These are phyloP conservation scores for Phytopythium boreale DNA, from an alignment of 352 stramenopile species.

Conservation along the genomic window DNA sequence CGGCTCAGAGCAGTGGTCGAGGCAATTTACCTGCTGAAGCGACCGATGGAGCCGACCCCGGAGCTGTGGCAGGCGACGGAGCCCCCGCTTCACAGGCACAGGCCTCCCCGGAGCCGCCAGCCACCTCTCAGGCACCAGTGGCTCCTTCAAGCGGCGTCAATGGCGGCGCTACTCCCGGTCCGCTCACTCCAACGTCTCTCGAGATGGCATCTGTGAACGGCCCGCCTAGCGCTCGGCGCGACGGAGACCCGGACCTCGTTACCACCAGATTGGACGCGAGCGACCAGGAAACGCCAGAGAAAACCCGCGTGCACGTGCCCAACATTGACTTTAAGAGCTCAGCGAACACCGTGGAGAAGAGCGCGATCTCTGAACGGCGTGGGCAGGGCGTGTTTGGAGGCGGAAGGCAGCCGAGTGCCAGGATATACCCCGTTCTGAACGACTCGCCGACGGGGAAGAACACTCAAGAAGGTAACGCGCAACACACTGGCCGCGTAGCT, in stretches of 20 bases:
- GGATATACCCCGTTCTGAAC: conserved; percentile 8
- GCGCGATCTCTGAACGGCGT: not conserved
- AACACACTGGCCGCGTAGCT: not conserved
- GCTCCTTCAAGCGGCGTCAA: not conserved
- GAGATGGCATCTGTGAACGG: not conserved
- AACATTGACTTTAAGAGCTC: conserved; percentile 2
- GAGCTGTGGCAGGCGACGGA: too few relatives aligned
- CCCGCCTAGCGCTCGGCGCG: not conserved
- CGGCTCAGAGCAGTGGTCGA: not conserved
- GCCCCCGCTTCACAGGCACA: not conserved
- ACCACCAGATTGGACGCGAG: conserved; percentile 2
- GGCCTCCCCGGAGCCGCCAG: not conserved
- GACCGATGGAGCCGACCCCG: not conserved
- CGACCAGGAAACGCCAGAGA: not conserved
- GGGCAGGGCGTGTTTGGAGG: not conserved
- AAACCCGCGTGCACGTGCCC: not conserved
- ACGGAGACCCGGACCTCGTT: not conserved
- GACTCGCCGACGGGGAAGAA: not conserved
- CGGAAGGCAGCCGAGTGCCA: not conserved
- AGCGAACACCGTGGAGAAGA: conserved; percentile 1
- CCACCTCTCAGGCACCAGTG: not conserved
- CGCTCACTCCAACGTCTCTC: not conserved
- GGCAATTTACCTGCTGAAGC: not conserved
- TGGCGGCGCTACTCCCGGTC: not conserved
- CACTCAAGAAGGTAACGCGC: not conserved